phyloP scores from a whole-genome alignment of 1,284 basidiomycete species.

The Ceratobasidium sp. region DNA sequence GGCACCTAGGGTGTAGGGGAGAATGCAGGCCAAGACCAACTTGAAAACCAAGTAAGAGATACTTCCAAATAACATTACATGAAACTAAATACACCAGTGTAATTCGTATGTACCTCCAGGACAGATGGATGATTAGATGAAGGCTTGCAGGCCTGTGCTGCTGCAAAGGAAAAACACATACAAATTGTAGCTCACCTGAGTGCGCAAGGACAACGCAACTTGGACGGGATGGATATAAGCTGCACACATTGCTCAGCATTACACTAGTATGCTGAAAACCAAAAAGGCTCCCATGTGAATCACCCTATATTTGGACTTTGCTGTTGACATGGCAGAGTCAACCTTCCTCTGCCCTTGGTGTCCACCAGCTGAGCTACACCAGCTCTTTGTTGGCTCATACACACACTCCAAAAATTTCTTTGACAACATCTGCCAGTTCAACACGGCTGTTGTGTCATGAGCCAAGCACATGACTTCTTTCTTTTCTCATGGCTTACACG shows the following conservation, averaged over 20 bases:
- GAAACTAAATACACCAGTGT: too few species aligned
- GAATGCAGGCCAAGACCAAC: too few species aligned
- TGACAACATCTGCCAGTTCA: constrained; percentile 28
- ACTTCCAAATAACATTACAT: too few species aligned
- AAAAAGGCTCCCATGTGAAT: not conserved
- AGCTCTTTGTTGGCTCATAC: not conserved
- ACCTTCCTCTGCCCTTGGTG: not conserved
- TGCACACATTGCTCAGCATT: not conserved
- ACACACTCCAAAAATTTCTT: constrained; percentile 1
- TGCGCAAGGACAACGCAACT: not conserved
- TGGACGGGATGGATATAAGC: not conserved
- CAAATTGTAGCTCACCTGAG: too few species aligned
- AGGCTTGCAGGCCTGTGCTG: too few species aligned
- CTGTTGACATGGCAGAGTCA: not conserved
- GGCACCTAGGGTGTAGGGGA: too few species aligned
- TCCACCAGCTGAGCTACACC: not conserved
- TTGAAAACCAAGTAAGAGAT: too few species aligned
- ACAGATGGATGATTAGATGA: too few species aligned
- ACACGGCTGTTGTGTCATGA: constrained; percentile 12
- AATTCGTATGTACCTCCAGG: too few species aligned
- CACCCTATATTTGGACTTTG: not conserved
- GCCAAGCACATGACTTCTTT: too few species aligned
- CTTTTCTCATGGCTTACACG: too few species aligned
- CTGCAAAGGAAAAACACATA: too few species aligned
- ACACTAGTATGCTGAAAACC: not conserved